phyloP scores from a whole-genome alignment of 768 basidiomycete genomes.

The Artomyces pyxidatus region DNA sequence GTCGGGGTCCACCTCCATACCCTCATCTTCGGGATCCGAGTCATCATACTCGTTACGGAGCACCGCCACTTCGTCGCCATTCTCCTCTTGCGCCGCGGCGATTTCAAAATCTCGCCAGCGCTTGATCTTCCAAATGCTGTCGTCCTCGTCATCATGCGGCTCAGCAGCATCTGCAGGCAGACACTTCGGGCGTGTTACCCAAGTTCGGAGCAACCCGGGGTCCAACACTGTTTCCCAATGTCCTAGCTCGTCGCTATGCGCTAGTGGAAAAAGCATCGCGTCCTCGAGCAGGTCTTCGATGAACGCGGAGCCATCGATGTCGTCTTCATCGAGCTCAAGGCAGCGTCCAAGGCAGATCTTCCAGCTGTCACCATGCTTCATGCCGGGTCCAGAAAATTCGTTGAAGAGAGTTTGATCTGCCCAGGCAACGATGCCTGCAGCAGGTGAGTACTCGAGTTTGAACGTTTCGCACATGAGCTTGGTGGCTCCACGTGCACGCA shows the following conservation, averaged over 20 bases:
- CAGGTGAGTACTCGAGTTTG: neutral
- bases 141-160: neutral
- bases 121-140: neutral
- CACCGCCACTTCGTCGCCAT: neutral
- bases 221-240: neutral
- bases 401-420: conserved; percentile 25
- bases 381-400: conserved; percentile 26
- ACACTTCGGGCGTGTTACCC: neutral
- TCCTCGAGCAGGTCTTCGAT: conserved; percentile 16
- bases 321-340: conserved; percentile 27
- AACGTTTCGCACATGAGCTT: neutral
- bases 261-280: conserved; percentile 2
- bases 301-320: conserved; percentile 29
- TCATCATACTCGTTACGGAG: neutral
- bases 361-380: conserved; percentile 30
- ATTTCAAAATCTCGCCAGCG: neutral
- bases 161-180: neutral
- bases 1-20: neutral
- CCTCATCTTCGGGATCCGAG: neutral
- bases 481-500: conserved; percentile 27
- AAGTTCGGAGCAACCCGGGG: neutral
- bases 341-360: conserved; percentile 32
- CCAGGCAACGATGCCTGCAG: conserved; percentile 22
- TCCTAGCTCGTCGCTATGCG: neutral
- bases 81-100: neutral